These are phyloP conservation scores for Claviceps humidiphila DNA, from an alignment of 2,329 filamentous ascomycete species.

Conservation along the genomic window DNA sequence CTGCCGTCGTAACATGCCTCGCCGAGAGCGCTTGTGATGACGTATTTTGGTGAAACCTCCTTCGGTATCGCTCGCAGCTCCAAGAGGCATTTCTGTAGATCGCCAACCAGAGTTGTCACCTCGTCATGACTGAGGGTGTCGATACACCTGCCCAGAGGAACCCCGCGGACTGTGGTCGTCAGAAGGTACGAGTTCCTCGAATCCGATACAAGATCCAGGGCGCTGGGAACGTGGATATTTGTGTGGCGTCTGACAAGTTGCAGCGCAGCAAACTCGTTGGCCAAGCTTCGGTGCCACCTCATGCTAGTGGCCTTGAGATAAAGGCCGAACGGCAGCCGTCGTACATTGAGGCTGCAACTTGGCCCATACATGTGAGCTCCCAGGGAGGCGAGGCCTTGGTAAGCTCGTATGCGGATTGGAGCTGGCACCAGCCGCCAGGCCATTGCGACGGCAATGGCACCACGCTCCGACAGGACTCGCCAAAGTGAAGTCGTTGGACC, in stretches of 20 bases:
- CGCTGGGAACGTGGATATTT: not conserved
- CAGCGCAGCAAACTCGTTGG: constrained; percentile 4
- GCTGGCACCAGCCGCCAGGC: too few relatives aligned
- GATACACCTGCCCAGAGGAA: not conserved
- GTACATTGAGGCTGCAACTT: too few relatives aligned
- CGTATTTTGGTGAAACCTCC: not conserved
- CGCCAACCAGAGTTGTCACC: not conserved
- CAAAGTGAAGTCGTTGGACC: too few relatives aligned
- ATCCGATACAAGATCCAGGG: constrained; percentile 4
- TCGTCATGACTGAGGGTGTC: constrained; percentile 4
- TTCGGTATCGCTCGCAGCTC: constrained; percentile 3
- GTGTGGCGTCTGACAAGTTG: constrained; percentile 3
- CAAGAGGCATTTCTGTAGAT: not conserved
- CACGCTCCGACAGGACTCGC: too few relatives aligned
- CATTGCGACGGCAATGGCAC: too few relatives aligned
- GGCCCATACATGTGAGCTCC: too few relatives aligned
- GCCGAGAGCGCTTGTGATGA: constrained; percentile 1
- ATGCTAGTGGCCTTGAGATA: constrained; percentile 5
- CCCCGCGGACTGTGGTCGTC: not conserved
- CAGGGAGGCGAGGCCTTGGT: too few relatives aligned
- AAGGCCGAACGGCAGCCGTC: constrained; percentile 10
- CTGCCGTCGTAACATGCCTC: constrained; percentile 2
- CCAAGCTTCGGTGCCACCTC: not conserved
- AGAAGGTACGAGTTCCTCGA: constrained; percentile 1
- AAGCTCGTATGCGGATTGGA: too few relatives aligned